Percentiles rank a stretch among this genome's conserved stretches.
Conservation (phyloP, 768 basidiomycete species). For the Hypholoma sublateritium region DNA sequence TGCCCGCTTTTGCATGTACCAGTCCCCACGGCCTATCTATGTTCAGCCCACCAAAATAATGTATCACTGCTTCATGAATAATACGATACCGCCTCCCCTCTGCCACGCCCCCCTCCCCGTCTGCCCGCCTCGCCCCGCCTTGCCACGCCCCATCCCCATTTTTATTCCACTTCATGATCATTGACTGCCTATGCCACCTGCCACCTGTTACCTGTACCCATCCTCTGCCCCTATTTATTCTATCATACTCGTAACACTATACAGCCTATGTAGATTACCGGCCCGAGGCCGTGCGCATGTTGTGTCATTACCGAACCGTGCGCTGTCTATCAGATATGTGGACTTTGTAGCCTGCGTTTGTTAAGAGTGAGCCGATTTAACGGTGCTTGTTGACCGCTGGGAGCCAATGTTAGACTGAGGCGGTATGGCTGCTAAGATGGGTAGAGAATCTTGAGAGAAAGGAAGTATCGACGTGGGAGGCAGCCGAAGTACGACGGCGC, state of each 20-base stretch:
- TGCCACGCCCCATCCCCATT: no score
- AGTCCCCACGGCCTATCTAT: background rate
- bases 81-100: conserved; percentile 5
- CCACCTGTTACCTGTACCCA: background rate
- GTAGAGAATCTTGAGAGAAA: no score
- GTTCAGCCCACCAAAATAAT: conserved; percentile 6
- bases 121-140: background rate
- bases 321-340: no score
- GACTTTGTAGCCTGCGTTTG: no score
- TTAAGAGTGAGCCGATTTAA: no score
- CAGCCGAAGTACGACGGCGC: no score
- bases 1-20: background rate
- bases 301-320: background rate
- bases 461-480: no score
- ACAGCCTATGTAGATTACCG: background rate
- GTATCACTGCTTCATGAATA: conserved; percentile 15
- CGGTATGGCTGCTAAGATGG: no score
- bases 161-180: no score
- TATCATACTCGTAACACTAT: background rate
- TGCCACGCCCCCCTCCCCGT: background rate
- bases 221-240: background rate
- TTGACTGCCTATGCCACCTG: no score
- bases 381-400: no score
- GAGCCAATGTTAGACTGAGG: no score
- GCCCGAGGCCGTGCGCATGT: background rate